phyloP scores from a whole-genome alignment of 306 rosid species.

The Medicago ruthenica region DNA sequence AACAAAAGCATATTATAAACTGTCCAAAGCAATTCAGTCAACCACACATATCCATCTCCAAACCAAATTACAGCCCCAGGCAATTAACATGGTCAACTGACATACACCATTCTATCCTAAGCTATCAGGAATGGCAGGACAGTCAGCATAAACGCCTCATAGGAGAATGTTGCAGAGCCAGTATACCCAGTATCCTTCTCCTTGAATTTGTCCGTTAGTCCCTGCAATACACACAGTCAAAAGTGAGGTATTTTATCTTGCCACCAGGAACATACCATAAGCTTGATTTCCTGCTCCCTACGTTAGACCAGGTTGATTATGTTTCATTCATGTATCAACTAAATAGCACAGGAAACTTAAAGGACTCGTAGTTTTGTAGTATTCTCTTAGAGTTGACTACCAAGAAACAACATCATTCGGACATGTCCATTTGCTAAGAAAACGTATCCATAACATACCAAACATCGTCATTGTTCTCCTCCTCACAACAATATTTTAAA shows the following conservation, averaged over 20 bases:
- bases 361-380: not conserved
- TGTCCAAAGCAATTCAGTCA: constrained; percentile 2
- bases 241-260: not conserved
- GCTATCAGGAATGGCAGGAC: constrained; percentile 89
- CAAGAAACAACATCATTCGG: constrained; percentile 1
- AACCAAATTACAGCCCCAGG: constrained; percentile 10
- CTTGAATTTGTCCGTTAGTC: constrained; percentile 91
- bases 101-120: constrained; percentile 47
- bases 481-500: not conserved
- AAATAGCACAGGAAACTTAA: constrained; percentile 15
- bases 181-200: constrained; percentile 77
- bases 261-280: constrained; percentile 20
- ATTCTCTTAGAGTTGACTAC: not conserved
- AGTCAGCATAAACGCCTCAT: constrained; percentile 91
- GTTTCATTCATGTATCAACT: constrained; percentile 27
- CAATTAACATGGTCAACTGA: not conserved
- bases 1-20: too few relatives aligned
- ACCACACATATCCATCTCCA: constrained; percentile 20
- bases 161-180: constrained; percentile 80
- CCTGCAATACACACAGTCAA: constrained; percentile 57
- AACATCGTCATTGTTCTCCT: not conserved
- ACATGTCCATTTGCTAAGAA: constrained; percentile 20
- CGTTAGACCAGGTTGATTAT: not conserved
- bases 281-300: constrained; percentile 1
- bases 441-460: not conserved